A percentile compares a stretch with the other conserved stretches of the same genome.
These are phyloP conservation scores for Fusarium camptoceras DNA, from an alignment of 2,329 filamentous ascomycete species.

Conservation along the genomic window DNA sequence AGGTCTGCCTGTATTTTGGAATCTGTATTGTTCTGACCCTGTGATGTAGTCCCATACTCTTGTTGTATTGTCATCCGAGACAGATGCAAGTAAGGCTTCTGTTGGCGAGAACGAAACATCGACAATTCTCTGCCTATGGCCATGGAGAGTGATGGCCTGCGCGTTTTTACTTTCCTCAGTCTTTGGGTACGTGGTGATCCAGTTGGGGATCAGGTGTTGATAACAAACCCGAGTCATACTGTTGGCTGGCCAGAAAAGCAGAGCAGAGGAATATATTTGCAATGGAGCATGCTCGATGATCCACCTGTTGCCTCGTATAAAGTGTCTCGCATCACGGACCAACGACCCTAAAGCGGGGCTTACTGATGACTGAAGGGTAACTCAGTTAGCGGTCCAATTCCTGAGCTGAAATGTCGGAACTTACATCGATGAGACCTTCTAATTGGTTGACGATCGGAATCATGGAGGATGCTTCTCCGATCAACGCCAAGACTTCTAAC, in stretches of 20 bases:
- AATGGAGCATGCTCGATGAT: not conserved
- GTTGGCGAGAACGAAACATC: not conserved
- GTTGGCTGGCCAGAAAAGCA: not conserved
- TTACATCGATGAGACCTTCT: not conserved
- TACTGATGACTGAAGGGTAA: not conserved
- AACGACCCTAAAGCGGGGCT: not conserved
- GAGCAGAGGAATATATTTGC: not conserved
- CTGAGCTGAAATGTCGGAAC: not conserved
- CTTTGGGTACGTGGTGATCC: not conserved
- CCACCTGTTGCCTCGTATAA: not conserved
- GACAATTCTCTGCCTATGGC: not conserved
- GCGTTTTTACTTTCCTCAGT: not conserved
- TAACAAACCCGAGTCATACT: not conserved
- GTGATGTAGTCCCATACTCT: not conserved
- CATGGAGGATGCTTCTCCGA: not conserved
- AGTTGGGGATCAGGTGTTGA: not conserved
- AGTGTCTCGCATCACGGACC: not conserved
- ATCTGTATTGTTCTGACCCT: not conserved
- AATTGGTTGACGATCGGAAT: not conserved
- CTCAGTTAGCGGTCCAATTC: not conserved
- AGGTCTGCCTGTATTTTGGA: not conserved
- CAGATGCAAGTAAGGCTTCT: not conserved
- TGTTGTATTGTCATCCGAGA: not conserved
- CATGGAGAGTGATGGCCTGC: not conserved
- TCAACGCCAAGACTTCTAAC: not conserved